phyloP scores from a whole-genome alignment of 2,329 filamentous ascomycete species.

The Penicillium occitanis region DNA sequence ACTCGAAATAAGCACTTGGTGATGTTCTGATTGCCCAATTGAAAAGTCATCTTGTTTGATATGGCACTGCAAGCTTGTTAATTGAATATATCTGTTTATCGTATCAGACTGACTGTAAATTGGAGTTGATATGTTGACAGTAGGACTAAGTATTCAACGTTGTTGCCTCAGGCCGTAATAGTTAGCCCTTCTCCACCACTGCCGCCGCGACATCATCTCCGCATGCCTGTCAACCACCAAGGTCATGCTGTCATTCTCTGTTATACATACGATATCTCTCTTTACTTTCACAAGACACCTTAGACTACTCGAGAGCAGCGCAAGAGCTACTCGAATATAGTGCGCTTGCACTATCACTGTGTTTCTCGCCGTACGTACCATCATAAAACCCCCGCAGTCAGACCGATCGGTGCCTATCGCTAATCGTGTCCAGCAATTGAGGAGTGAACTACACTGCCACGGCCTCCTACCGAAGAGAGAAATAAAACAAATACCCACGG shows the following conservation, averaged over 20 bases:
- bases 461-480: not conserved
- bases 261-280: not conserved
- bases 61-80: not conserved
- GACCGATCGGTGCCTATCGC: slow-evolving; percentile 16
- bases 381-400: slow-evolving; percentile 3
- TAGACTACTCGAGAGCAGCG: not conserved
- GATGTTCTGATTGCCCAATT: not conserved
- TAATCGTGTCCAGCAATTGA: slow-evolving; percentile 13
- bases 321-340: not conserved
- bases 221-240: slow-evolving; percentile 10
- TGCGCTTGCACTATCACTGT: not conserved
- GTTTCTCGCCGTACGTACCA: not conserved
- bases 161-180: slow-evolving; percentile 17
- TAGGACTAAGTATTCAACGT: not conserved
- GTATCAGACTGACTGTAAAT: not conserved
- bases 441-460: not conserved
- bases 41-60: not conserved
- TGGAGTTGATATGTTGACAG: not conserved
- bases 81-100: not conserved
- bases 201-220: slow-evolving; percentile 19
- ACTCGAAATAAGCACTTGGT: not conserved
- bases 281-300: not conserved
- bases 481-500: not conserved
- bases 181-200: not conserved
- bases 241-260: slow-evolving; percentile 19